These are phyloP conservation scores for Jackrogersella multiformis DNA, from an alignment of 495 filamentous ascomycete species.

Conservation along the genomic window DNA sequence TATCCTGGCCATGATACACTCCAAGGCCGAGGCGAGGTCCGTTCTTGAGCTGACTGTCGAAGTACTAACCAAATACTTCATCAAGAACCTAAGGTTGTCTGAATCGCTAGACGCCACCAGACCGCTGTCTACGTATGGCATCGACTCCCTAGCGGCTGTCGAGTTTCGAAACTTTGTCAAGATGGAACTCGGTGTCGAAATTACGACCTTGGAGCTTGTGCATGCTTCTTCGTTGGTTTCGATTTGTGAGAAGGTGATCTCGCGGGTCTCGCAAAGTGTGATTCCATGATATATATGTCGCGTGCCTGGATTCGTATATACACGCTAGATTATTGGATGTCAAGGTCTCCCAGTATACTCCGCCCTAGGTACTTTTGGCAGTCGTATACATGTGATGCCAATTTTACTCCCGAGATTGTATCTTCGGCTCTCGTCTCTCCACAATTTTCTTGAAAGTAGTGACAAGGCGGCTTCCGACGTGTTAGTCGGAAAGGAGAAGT, in stretches of 20 bases:
- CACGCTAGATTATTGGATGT: no score
- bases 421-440: no score
- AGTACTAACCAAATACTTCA: neutral
- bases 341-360: no score
- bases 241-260: neutral
- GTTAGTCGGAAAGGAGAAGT: no score
- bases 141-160: constrained; percentile 60
- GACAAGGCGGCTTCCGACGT: no score
- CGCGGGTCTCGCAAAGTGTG: neutral
- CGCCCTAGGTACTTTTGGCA: no score
- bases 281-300: neutral
- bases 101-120: constrained; percentile 56
- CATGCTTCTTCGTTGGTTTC: neutral
- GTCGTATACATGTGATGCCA: no score
- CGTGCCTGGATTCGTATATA: no score
- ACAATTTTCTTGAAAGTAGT: no score
- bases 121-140: constrained; percentile 56
- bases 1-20: neutral
- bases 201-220: constrained; percentile 57
- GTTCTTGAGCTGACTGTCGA: neutral
- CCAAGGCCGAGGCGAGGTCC: neutral
- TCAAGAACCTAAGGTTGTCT: constrained; percentile 27
- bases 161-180: constrained; percentile 59
- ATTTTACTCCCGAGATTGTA: no score
- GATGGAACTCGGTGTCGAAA: constrained; percentile 53